These are phyloP conservation scores for Boletus pseudopeckii DNA, from an alignment of 768 basidiomycete genomes.

Conservation along the genomic window DNA sequence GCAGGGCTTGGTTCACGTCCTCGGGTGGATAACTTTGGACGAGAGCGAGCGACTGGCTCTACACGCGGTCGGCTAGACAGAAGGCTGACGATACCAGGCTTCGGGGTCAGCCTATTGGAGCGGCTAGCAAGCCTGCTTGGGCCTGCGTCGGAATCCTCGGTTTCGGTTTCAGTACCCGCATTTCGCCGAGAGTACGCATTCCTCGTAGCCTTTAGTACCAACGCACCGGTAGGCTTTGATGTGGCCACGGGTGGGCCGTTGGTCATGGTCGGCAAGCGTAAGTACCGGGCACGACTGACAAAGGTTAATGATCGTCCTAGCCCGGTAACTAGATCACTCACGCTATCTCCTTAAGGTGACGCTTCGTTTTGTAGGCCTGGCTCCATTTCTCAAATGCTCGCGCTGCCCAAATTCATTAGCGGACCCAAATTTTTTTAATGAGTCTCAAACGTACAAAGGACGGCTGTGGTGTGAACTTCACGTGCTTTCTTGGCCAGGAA, in stretches of 20 bases:
- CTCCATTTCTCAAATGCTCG: constrained; percentile 62
- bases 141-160: constrained; percentile 32
- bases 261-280: constrained; percentile 62
- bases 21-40: constrained; percentile 24
- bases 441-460: constrained; percentile 51
- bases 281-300: constrained; percentile 72
- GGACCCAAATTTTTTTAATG: not conserved
- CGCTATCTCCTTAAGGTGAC: constrained; percentile 80
- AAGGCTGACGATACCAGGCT: constrained; percentile 38
- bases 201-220: constrained; percentile 28
- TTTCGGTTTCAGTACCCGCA: constrained; percentile 25
- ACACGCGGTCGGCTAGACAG: constrained; percentile 33
- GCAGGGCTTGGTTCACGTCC: constrained; percentile 33
- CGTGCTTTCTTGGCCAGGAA: constrained; percentile 63
- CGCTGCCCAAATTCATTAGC: constrained; percentile 33
- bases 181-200: constrained; percentile 31
- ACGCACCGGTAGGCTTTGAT: constrained; percentile 28
- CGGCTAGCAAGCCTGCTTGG: constrained; percentile 24
- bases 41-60: constrained; percentile 25
- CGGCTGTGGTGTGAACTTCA: constrained; percentile 49
- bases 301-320: constrained; percentile 26
- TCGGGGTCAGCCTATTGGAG: constrained; percentile 25
- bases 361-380: constrained; percentile 63
- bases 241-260: constrained; percentile 34
- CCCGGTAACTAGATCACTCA: constrained; percentile 41